Evolutionary conservation across 768 basidiomycete species (phyloP), one percentile per base, ranked within the genome.

Genomic region (Amanita pseudoporphyria): DNA sequence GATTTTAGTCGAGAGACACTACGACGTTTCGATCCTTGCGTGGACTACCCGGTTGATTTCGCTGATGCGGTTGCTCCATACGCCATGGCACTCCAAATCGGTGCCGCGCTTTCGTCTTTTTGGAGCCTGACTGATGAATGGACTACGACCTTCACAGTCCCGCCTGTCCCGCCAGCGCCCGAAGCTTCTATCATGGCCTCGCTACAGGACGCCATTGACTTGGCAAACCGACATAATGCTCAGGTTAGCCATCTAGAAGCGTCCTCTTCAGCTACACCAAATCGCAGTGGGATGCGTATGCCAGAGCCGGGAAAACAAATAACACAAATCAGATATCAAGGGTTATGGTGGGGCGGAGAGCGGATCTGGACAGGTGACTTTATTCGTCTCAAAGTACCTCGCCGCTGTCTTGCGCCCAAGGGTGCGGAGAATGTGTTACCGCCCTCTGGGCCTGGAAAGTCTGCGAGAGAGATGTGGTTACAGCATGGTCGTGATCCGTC

Each of bases 291-390:
- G 9, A 30, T 38, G 32, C 35, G 21, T 21, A 16, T 45, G 9
- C 35, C 51, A n/a, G 31, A 31, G 21, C 42, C 51, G 6, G 51
- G 43, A n/a, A 21, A 43, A 24, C 35, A 38, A 16, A 40, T 57
- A 9, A 66, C 64, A 0, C 83, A 86, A 58, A 73, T 66, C 43
- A 70, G 79, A 36, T 89, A 79, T 59, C 86, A 90, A 58, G 87
- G 87, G 1, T 60, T 93, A 6, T 95, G 89, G 89, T 87, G 86
- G 84, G 92, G 92, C 6, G 79, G 82, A 1, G 91, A 93, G 59
- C 76, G 87, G 26, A 87, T 93, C 47, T 95, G 91, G 90, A 69
- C 75, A 4, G 87, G 85, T 52, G 91, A 95, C 54, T 75, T 93
- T 49, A 77, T 93, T 32, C 78, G 91, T 19, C 70, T 95, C 43